phyloP scores from a whole-genome alignment of 257 asterid species.

The Solanum stenotomum region DNA sequence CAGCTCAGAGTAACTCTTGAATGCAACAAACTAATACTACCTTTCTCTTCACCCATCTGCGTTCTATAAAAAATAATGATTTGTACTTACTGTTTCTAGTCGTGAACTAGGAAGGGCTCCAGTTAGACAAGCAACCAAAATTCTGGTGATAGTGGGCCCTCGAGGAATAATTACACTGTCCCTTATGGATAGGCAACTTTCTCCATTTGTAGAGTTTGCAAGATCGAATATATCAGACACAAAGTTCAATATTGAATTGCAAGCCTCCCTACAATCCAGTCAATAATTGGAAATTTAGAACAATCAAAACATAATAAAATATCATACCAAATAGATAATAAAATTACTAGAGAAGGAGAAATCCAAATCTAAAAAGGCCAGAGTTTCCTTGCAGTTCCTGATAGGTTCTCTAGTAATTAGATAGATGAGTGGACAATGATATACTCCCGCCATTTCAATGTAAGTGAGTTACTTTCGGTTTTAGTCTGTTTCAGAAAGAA shows the following conservation, averaged over 20 bases:
- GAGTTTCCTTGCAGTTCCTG: neutral
- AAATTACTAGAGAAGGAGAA: neutral
- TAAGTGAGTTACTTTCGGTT: neutral
- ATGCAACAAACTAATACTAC: neutral
- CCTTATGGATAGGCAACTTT: slow-evolving; percentile 51
- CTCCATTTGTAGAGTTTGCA: slow-evolving; percentile 61
- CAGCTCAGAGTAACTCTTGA: slow-evolving; percentile 6
- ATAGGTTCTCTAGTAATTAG: neutral
- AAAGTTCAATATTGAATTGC: slow-evolving; percentile 79
- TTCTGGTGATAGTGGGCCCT: slow-evolving; percentile 64
- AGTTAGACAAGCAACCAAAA: slow-evolving; percentile 73
- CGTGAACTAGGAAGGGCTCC: slow-evolving; percentile 97
- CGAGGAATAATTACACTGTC: slow-evolving; percentile 77
- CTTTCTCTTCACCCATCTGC: neutral
- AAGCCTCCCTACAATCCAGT: slow-evolving; percentile 84
- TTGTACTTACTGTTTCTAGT: slow-evolving; percentile 59
- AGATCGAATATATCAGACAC: slow-evolving; percentile 76
- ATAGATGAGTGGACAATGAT: neutral
- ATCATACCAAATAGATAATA: neutral
- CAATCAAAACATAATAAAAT: neutral
- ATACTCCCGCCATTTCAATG: neutral
- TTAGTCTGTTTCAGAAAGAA: neutral
- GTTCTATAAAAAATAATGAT: neutral
- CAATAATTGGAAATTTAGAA: neutral
- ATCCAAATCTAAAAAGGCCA: neutral